Base-by-base conservation (phyloP, 768 basidiomycete species). In the Boletellus ananas region DNA sequence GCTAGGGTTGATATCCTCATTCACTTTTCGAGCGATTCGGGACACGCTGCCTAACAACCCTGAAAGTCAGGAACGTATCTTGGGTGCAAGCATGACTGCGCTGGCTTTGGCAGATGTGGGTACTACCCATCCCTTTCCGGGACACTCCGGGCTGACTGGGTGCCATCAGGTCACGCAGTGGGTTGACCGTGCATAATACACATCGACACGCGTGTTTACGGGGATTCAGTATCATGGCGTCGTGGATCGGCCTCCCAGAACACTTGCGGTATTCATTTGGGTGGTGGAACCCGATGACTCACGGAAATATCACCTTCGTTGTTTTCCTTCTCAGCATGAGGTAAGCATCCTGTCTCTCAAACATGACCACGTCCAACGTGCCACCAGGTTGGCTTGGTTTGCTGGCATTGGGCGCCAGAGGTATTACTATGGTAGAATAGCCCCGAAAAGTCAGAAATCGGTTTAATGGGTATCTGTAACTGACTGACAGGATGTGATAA, bases 261-360 rank as follows among this genome's bases (percentile, higher is more conserved):
- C 70, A 78, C 23, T 64, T 87, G 54, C 74, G 74, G 42, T 82
- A 74, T 51, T 68, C 72, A 23, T 70, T 78, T 33, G 63, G 62
- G 8, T 58, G 61, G 13, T 91, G 87, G 89, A 90, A 89, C 64
- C 61, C 74, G 23, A 84, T 79, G 74, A 85, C 81, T 0, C 87
- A 90, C 56, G 88, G 87, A 31, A 91, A 90, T 59, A 83, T 89
- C 60, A 81, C 85, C 3, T 70, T 81, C 50, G 77, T 79, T 20
- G 45, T 83, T 27, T 67, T 82, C 21, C 71, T 90, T 34, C 74
- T 84, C 46, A 42, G 71, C 35, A 74, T 75, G 56, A 77, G 87
- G 86, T 86, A 61, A 54, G 49, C 2, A 12, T 43, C 11, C 17
- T 44, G 18, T 40, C 42, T 38, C 29, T 48, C 12, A 12, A 23